phyloP scores from a whole-genome alignment of 371 early-diverging fungal species.

The Chytridium lagenaria region DNA sequence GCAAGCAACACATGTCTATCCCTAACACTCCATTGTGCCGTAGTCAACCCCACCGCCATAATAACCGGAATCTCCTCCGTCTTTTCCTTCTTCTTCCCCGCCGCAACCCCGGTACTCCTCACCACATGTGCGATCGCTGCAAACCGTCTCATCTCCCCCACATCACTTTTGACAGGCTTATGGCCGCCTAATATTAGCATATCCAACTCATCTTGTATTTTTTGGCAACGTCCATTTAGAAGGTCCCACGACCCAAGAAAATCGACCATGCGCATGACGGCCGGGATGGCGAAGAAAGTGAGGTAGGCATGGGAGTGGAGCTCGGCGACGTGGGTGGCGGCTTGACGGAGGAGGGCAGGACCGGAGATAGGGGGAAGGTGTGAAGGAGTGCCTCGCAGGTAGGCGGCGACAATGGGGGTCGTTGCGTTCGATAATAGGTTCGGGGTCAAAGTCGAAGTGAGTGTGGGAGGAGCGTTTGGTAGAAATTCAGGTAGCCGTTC shows the following conservation, averaged over 20 bases:
- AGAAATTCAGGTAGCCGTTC: background rate
- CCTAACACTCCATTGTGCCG: background rate
- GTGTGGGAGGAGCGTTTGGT: background rate
- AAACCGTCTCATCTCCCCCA: slow-evolving; percentile 1
- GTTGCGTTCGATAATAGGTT: slow-evolving; percentile 2
- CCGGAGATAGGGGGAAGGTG: background rate
- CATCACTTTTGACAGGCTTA: background rate
- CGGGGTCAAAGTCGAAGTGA: background rate
- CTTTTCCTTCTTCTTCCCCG: background rate
- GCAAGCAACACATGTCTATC: background rate
- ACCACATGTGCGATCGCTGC: background rate
- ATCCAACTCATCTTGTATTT: background rate
- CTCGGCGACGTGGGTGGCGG: slow-evolving; percentile 2
- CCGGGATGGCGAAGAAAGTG: slow-evolving; percentile 3
- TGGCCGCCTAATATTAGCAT: slow-evolving; percentile 2
- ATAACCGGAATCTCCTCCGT: background rate
- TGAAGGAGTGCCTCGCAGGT: background rate
- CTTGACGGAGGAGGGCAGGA: background rate
- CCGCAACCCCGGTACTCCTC: background rate
- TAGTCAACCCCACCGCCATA: background rate
- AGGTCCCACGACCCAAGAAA: slow-evolving; percentile 5
- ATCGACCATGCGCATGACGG: slow-evolving; percentile 1
- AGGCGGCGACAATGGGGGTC: background rate
- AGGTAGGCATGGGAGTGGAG: slow-evolving; percentile 9
- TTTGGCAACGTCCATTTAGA: background rate